Evolutionary conservation across 2,329 filamentous ascomycete genomes (phyloP).

Genomic region (Alternaria alternata): DNA sequence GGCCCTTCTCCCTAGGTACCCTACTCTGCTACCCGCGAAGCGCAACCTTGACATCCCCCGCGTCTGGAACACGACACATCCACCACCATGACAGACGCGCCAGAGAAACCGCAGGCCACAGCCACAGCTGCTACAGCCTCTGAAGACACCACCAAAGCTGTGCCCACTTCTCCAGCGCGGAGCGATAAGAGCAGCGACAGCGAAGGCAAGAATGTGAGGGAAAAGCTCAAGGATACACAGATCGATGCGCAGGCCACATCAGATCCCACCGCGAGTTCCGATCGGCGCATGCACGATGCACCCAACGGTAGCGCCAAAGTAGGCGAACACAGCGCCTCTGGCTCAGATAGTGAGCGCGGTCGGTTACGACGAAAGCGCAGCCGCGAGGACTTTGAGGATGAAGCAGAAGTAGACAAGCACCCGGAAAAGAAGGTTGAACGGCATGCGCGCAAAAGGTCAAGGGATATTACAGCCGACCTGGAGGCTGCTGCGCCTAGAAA

Average conservation of each 20-base stretch:
- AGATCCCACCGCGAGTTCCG: constrained; percentile 25
- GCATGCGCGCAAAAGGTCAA: constrained; percentile 58
- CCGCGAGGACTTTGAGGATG: constrained; percentile 55
- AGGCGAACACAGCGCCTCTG: constrained; percentile 40
- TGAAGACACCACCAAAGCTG: constrained; percentile 23
- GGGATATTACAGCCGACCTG: constrained; percentile 49
- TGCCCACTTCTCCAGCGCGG: constrained; percentile 39
- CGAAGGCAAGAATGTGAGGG: constrained; percentile 65
- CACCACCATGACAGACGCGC: constrained; percentile 34
- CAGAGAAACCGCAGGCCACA: constrained; percentile 30
- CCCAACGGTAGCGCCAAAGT: constrained; percentile 32
- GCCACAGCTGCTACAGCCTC: constrained; percentile 15
- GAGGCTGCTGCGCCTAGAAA: constrained; percentile 40
- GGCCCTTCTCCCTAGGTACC: background rate
- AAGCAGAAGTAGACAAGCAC: constrained; percentile 43
- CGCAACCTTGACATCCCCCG: constrained; percentile 8
- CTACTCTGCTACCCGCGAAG: constrained; percentile 5
- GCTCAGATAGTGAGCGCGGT: constrained; percentile 49
- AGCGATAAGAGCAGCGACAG: constrained; percentile 55
- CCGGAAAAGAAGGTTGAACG: constrained; percentile 48
- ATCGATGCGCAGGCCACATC: constrained; percentile 55
- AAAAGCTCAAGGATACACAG: constrained; percentile 69
- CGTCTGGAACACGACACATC: constrained; percentile 11
- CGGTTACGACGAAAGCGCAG: constrained; percentile 56
- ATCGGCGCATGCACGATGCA: constrained; percentile 35